Conservation (phyloP, 192 early-diverging fungal species). For the Umbelopsis sp. region DNA sequence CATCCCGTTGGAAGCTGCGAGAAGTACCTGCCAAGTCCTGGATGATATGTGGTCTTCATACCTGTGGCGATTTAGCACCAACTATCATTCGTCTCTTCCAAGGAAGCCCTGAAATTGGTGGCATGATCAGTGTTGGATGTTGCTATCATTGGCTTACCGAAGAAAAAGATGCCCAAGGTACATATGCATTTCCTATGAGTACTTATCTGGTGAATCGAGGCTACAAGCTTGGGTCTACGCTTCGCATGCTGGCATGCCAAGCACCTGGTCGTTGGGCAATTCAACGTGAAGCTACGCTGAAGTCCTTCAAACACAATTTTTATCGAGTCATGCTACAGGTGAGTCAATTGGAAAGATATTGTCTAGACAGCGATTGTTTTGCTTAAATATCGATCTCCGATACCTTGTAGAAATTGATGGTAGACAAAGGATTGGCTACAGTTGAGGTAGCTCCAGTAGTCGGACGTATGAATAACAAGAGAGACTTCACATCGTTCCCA, state of each 20-base stretch:
- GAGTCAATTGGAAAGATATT: background rate
- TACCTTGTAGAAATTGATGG: slow-evolving; percentile 53
- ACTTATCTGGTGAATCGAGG: slow-evolving; percentile 24
- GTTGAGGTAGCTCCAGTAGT: slow-evolving; percentile 52
- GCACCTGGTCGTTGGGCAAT: slow-evolving; percentile 75
- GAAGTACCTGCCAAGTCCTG: slow-evolving; percentile 39
- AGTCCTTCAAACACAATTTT: slow-evolving; percentile 68
- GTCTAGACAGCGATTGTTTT: background rate
- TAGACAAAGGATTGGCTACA: slow-evolving; percentile 48
- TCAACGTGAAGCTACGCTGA: slow-evolving; percentile 52
- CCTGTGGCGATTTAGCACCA: slow-evolving; percentile 82
- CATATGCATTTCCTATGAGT: slow-evolving; percentile 47
- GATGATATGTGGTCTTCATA: slow-evolving; percentile 81
- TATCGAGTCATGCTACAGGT: slow-evolving; percentile 78
- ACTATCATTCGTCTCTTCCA: slow-evolving; percentile 69
- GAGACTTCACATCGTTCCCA: slow-evolving; percentile 52
- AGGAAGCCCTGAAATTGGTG: slow-evolving; percentile 48
- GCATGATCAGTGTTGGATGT: slow-evolving; percentile 75
- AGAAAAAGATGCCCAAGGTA: slow-evolving; percentile 1
- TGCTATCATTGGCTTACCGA: slow-evolving; percentile 86
- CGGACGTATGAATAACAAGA: slow-evolving; percentile 57
- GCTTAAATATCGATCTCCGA: background rate
- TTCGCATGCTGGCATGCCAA: slow-evolving; percentile 78
- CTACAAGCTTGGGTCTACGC: slow-evolving; percentile 56
- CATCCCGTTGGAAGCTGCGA: background rate